These are phyloP conservation scores for Coemansia sp. DNA, from an alignment of 192 early-diverging fungal species.

Conservation along the genomic window DNA sequence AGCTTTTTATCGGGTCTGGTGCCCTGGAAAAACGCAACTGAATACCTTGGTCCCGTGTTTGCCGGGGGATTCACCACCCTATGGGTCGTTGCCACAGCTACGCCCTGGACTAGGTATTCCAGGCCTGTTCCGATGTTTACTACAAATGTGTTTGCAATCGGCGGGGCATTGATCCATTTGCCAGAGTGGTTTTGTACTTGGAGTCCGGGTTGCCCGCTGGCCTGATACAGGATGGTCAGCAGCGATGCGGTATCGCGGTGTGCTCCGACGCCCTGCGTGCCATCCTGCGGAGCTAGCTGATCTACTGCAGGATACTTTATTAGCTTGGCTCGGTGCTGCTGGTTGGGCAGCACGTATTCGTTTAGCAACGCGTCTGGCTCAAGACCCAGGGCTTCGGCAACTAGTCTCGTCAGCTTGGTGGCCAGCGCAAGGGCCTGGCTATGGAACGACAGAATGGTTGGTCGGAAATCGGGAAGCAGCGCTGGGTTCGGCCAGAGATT, in stretches of 20 bases:
- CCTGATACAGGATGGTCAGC: conserved; percentile 58
- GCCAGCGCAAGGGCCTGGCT: conserved; percentile 45
- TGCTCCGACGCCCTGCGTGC: conserved; percentile 53
- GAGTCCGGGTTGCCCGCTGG: conserved; percentile 57
- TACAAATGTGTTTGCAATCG: conserved; percentile 59
- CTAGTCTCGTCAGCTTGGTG: conserved; percentile 45
- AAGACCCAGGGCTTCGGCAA: conserved; percentile 53
- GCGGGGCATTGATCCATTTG: conserved; percentile 60
- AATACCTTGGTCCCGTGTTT: conserved; percentile 51
- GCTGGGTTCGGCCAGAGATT: conserved; percentile 59
- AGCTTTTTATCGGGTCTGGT: conserved; percentile 45
- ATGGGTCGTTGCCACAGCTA: conserved; percentile 58
- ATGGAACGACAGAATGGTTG: conserved; percentile 39
- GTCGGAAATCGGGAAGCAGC: conserved; percentile 48
- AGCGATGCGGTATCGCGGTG: conserved; percentile 44
- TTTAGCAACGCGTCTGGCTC: conserved; percentile 31
- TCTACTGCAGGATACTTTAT: conserved; percentile 34
- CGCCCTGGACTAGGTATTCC: conserved; percentile 53
- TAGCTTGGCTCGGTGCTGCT: conserved; percentile 27
- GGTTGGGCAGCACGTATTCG: conserved; percentile 7
- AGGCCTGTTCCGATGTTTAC: conserved; percentile 67
- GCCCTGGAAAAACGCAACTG: conserved; percentile 59
- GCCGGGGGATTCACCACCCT: conserved; percentile 56
- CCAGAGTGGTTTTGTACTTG: conserved; percentile 63
- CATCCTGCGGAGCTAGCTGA: conserved; percentile 15